phyloP scores from a whole-genome alignment of 1,284 basidiomycete species.

The Puccinia polysora region DNA sequence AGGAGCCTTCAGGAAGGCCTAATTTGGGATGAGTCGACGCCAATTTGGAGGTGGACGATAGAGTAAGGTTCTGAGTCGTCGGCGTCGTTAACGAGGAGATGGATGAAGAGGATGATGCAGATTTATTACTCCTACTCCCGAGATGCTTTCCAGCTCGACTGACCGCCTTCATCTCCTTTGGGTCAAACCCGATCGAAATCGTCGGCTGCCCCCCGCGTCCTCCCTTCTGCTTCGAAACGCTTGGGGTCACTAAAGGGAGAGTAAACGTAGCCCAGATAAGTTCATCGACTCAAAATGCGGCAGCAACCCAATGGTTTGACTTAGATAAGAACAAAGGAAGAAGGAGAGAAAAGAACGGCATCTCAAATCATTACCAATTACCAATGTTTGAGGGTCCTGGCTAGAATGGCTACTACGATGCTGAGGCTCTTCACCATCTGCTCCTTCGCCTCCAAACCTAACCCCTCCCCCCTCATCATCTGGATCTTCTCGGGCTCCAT shows the following conservation, averaged over 20 bases:
- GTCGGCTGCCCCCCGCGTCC: slow-evolving; percentile 10
- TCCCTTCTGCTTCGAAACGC: no score
- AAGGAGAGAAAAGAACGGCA: background rate
- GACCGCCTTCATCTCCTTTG: no score
- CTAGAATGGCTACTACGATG: background rate
- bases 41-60: no score
- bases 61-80: no score
- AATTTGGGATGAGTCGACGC: no score
- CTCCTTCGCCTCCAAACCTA: background rate
- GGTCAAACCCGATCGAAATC: slow-evolving; percentile 17
- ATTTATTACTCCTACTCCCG: no score
- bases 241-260: background rate
- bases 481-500: background rate
- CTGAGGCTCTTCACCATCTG: background rate
- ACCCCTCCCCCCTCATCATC: no score
- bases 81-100: no score
- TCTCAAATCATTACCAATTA: background rate
- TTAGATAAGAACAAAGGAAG: background rate
- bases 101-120: no score
- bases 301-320: no score
- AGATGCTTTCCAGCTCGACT: no score
- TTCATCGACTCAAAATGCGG: background rate
- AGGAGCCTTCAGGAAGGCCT: no score
- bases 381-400: background rate
- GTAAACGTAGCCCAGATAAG: background rate